A percentile compares a stretch with the other conserved stretches of the same genome.
Conservation (phyloP, 768 basidiomycete genomes). For the Tubosaeta brunneosetosa region DNA sequence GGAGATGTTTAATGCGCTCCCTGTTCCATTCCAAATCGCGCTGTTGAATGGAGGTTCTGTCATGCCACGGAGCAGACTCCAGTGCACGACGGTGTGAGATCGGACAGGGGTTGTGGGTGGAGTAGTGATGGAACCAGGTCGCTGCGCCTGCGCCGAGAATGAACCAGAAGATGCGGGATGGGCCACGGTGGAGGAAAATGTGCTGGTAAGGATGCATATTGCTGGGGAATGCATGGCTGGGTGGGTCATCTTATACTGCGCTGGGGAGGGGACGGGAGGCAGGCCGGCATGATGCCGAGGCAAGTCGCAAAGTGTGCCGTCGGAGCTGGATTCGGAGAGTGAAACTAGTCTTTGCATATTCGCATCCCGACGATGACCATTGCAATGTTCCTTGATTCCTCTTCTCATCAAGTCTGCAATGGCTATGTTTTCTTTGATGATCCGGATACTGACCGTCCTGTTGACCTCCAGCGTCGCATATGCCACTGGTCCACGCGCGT, state of each 20-base stretch:
- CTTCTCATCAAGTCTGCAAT: too few relatives aligned
- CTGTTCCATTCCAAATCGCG: constrained; percentile 46
- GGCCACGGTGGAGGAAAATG: constrained; percentile 31
- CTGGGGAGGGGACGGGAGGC: too few relatives aligned
- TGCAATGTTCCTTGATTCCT: too few relatives aligned
- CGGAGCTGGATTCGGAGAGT: constrained; percentile 7
- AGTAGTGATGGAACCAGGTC: constrained; percentile 34
- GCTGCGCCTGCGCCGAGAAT: constrained; percentile 48
- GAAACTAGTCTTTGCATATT: too few relatives aligned
- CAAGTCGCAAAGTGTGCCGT: constrained; percentile 14
- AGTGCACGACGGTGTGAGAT: too few relatives aligned
- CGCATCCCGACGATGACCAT: too few relatives aligned
- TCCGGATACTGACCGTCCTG: too few relatives aligned
- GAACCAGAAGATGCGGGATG: constrained; percentile 70
- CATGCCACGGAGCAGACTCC: not conserved
- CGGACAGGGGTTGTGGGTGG: not conserved
- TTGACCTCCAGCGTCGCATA: too few relatives aligned
- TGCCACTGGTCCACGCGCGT: too few relatives aligned
- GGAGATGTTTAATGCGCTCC: constrained; percentile 41
- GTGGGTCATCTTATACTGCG: too few relatives aligned
- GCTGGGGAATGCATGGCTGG: not conserved
- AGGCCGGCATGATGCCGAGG: constrained; percentile 22
- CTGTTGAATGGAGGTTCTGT: constrained; percentile 14
- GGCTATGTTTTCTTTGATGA: too few relatives aligned
- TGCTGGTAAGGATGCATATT: constrained; percentile 23